A percentile compares a stretch with the other conserved stretches of the same genome.
phyloP scores from a whole-genome alignment of 1,139 yeast genomes.

The Zygoascus hellenicus region DNA sequence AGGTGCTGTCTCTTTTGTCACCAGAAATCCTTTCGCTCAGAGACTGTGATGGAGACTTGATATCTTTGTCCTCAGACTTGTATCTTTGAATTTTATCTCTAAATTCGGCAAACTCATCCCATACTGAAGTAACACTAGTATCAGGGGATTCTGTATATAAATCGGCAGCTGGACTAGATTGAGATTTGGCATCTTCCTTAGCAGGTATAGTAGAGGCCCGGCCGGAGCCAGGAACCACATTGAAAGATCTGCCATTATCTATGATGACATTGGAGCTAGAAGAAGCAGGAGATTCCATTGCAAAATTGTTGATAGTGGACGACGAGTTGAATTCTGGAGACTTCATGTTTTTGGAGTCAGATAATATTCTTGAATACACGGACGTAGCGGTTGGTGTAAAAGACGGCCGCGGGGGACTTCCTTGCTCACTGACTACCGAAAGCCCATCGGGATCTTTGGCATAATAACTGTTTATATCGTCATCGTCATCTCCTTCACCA shows the following conservation, averaged over 20 bases:
- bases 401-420: too few species aligned
- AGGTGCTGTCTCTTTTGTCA: background rate
- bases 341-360: too few species aligned
- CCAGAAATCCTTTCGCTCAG: background rate
- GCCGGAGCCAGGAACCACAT: background rate
- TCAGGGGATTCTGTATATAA: too few species aligned
- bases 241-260: background rate
- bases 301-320: too few species aligned
- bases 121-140: background rate
- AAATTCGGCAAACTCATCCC: slow-evolving; percentile 9
- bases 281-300: background rate
- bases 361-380: too few species aligned
- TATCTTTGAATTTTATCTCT: slow-evolving; percentile 2
- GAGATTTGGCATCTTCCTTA: background rate
- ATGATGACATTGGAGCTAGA: background rate
- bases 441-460: too few species aligned
- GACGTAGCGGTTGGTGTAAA: too few species aligned
- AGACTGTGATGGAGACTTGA: background rate
- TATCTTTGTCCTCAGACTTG: background rate
- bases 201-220: background rate
- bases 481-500: slow-evolving; percentile 2
- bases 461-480: slow-evolving; percentile 2
- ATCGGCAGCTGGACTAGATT: too few species aligned
- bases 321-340: too few species aligned
- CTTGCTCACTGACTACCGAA: too few species aligned